These are phyloP conservation scores for Reticulascus tulasneorum DNA, from an alignment of 2,329 filamentous ascomycete genomes.

Conservation along the genomic window DNA sequence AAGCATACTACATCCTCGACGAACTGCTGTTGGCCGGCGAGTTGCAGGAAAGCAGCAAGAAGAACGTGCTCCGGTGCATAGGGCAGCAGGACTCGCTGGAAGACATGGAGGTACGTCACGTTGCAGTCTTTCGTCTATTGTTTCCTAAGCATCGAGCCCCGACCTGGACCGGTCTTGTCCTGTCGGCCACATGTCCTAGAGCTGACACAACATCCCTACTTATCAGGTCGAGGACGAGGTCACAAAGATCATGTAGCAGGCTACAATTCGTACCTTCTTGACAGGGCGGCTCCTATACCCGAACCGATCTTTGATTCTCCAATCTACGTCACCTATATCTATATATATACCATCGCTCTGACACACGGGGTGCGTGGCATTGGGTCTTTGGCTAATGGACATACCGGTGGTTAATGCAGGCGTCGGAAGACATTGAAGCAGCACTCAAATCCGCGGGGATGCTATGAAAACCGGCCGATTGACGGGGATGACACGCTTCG, in stretches of 20 bases:
- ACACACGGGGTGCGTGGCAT: conserved; percentile 2
- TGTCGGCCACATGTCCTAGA: conserved; percentile 6
- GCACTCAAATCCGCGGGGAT: conserved; percentile 37
- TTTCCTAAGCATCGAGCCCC: neutral
- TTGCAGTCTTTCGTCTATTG: neutral
- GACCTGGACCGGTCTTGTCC: conserved; percentile 1
- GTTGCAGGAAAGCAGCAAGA: conserved; percentile 98
- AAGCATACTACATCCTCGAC: conserved; percentile 98
- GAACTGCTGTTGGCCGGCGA: conserved; percentile 93
- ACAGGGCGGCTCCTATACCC: conserved; percentile 7
- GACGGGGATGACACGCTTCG: too few species aligned
- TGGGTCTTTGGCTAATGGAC: conserved; percentile 19
- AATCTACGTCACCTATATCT: conserved; percentile 4
- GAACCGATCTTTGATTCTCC: conserved; percentile 2
- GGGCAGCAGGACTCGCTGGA: conserved; percentile 96
- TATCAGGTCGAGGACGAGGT: conserved; percentile 83
- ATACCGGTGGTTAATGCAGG: conserved; percentile 21
- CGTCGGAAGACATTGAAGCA: conserved; percentile 28
- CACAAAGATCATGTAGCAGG: conserved; percentile 78
- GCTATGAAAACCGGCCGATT: conserved; percentile 23
- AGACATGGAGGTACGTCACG: conserved; percentile 90
- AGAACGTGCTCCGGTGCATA: conserved; percentile 95
- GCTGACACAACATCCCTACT: conserved; percentile 48
- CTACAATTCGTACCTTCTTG: conserved; percentile 9
- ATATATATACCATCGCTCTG: neutral